Percentiles rank a stretch among this genome's conserved stretches.
Evolutionary conservation across 2,329 filamentous ascomycete species (phyloP).

Genomic region (Trematosphaeria pertusa): DNA sequence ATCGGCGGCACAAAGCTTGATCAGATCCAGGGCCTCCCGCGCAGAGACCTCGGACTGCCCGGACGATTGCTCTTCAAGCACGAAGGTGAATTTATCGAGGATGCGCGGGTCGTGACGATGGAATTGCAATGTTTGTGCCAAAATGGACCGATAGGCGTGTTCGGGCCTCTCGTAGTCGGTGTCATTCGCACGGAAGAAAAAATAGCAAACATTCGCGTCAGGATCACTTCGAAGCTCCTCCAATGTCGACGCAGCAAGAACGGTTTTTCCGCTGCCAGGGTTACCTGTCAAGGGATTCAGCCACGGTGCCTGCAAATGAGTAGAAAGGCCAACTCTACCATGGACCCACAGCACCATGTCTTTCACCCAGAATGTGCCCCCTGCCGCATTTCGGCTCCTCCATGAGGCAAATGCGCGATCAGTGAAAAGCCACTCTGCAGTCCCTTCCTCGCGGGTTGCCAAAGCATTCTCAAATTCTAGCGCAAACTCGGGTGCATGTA

Average conservation of each 20-base stretch:
- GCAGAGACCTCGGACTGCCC: not conserved
- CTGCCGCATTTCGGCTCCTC: too few species aligned
- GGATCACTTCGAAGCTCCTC: not conserved
- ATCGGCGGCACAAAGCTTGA: not conserved
- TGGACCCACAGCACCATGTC: constrained; percentile 1
- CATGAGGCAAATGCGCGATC: too few species aligned
- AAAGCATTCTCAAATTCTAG: too few species aligned
- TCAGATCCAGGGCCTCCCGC: not conserved
- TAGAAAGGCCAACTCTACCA: too few species aligned
- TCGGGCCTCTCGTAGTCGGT: constrained; percentile 1
- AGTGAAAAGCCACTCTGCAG: too few species aligned
- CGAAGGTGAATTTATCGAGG: constrained; percentile 1
- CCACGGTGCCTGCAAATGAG: too few species aligned
- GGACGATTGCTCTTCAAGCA: not conserved
- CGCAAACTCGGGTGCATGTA: too few species aligned
- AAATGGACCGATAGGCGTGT: not conserved
- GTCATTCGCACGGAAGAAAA: constrained; percentile 7
- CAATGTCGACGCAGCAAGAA: constrained; percentile 7
- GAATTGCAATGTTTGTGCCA: constrained; percentile 2
- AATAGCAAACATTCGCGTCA: constrained; percentile 3
- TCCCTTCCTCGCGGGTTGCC: too few species aligned
- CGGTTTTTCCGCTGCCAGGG: constrained; percentile 7
- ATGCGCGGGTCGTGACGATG: not conserved
- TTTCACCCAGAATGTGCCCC: not conserved
- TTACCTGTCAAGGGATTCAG: constrained; percentile 1